Evolutionary conservation across 2,329 filamentous ascomycete genomes (phyloP).

Genomic region (Xylariaceae sp.): DNA sequence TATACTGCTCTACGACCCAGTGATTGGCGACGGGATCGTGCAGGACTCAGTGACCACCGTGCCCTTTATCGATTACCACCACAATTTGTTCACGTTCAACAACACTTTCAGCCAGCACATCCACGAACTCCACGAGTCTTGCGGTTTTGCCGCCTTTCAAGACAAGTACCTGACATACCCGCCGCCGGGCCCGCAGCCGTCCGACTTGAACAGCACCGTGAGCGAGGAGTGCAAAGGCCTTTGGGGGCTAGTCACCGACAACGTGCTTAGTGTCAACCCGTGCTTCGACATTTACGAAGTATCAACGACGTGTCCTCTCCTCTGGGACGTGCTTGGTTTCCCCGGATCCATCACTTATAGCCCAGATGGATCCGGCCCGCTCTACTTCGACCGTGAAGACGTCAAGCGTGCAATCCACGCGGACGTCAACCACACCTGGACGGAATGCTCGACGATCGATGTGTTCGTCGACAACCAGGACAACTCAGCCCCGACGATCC

Average conservation of each 20-base stretch:
- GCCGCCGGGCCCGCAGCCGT: conserved; percentile 62
- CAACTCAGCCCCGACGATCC: conserved; percentile 59
- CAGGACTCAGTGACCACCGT: conserved; percentile 54
- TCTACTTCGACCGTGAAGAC: conserved; percentile 76
- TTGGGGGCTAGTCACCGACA: conserved; percentile 57
- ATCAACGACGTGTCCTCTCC: conserved; percentile 69
- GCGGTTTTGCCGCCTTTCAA: conserved; percentile 64
- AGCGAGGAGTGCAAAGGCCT: conserved; percentile 59
- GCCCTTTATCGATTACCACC: conserved; percentile 63
- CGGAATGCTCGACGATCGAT: conserved; percentile 31
- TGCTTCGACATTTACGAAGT: conserved; percentile 76
- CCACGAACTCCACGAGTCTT: conserved; percentile 56
- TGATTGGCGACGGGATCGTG: conserved; percentile 57
- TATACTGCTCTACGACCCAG: conserved; percentile 70
- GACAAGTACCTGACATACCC: conserved; percentile 67
- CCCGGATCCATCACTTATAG: conserved; percentile 69
- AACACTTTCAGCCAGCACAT: conserved; percentile 62
- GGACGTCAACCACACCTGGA: conserved; percentile 48
- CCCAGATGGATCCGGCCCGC: conserved; percentile 60
- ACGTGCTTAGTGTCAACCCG: conserved; percentile 63
- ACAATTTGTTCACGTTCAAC: conserved; percentile 62
- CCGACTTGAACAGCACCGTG: conserved; percentile 49
- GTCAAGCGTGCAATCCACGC: conserved; percentile 75
- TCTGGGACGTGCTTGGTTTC: conserved; percentile 64
- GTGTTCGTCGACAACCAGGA: conserved; percentile 55